These are phyloP conservation scores for Aquilaria sinensis DNA, from an alignment of 345 rosid genomes.

Conservation along the genomic window DNA sequence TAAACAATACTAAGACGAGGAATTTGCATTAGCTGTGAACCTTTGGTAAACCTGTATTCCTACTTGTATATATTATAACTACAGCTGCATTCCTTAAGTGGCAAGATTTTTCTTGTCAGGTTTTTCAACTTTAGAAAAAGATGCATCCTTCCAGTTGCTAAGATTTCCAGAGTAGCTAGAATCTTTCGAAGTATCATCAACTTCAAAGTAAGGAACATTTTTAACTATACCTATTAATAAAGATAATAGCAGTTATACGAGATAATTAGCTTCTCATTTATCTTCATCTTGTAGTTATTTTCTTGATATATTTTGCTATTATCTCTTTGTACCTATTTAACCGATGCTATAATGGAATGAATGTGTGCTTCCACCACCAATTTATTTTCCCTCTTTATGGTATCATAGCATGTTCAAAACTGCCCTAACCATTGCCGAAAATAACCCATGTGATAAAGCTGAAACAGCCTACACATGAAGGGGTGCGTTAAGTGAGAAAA, in stretches of 20 bases:
- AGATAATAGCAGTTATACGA: no score
- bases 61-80: conserved; percentile 90
- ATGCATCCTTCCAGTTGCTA: conserved; percentile 45
- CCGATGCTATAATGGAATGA: no score
- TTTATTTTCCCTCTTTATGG: not conserved
- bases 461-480: no score
- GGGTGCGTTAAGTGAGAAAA: no score
- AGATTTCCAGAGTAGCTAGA: conserved; percentile 23
- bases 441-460: no score
- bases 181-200: conserved; percentile 36
- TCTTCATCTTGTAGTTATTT: no score
- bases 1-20: no score
- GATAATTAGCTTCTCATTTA: no score
- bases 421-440: no score
- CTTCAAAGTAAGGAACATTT: conserved; percentile 73
- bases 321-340: no score
- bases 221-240: conserved; percentile 20
- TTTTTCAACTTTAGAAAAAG: conserved; percentile 74
- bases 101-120: conserved; percentile 48
- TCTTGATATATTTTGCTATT: no score
- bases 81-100: conserved; percentile 68
- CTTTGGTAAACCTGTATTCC: conserved; percentile 93
- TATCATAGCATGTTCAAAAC: not conserved
- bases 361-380: no score
- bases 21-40: conserved; percentile 22